Conservation (phyloP, 495 filamentous ascomycete species). For the Xylaria palmicola region DNA sequence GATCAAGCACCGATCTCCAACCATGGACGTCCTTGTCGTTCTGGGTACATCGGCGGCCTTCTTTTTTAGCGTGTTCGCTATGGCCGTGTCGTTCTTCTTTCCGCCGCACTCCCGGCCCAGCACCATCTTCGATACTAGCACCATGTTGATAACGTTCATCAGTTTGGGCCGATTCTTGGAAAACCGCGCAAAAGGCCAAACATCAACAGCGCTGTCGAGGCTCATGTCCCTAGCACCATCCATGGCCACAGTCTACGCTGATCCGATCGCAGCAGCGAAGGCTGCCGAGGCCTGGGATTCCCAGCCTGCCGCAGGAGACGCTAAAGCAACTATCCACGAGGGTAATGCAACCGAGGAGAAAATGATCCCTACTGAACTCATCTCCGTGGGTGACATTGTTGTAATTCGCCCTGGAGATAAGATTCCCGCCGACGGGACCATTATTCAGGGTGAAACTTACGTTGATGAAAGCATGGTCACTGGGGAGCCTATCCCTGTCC, state of each 20-base stretch:
- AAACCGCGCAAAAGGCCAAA: conserved; percentile 95
- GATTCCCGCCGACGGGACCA: conserved; percentile 87
- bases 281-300: conserved; percentile 74
- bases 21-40: conserved; percentile 97
- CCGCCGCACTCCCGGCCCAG: conserved; percentile 72
- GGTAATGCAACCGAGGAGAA: conserved; percentile 72
- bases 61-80: conserved; percentile 90
- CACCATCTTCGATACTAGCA: conserved; percentile 95
- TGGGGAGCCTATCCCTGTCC: conserved; percentile 89
- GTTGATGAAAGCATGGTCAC: conserved; percentile 99
- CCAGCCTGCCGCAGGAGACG: conserved; percentile 30
- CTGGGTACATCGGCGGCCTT: conserved; percentile 95
- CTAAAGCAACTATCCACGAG: conserved; percentile 45
- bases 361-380: conserved; percentile 86
- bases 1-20: conserved; percentile 82
- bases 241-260: conserved; percentile 97
- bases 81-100: conserved; percentile 73
- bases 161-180: conserved; percentile 89
- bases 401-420: conserved; percentile 93
- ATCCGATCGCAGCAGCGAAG: conserved; percentile 92
- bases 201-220: conserved; percentile 88
- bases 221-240: conserved; percentile 95
- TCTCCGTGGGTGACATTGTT: conserved; percentile 92
- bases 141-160: conserved; percentile 98
- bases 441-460: conserved; percentile 87